phyloP scores from a whole-genome alignment of 768 basidiomycete species.

The Lentinula guzmanii region DNA sequence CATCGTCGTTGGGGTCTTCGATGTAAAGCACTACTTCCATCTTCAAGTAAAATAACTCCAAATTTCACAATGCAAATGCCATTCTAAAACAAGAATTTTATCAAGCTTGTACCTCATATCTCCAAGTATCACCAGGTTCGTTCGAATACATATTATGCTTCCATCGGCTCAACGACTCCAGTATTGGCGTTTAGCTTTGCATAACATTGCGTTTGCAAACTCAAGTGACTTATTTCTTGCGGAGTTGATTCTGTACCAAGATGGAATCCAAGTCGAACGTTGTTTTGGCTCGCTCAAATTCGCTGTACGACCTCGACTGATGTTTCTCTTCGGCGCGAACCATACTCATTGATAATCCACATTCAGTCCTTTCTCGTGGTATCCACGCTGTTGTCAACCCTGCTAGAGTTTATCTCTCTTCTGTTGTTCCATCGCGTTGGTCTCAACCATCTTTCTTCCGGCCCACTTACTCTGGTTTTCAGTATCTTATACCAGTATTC shows the following conservation, averaged over 20 bases:
- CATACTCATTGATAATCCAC: neutral
- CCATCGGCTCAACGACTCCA: conserved; percentile 21
- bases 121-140: conserved; percentile 84
- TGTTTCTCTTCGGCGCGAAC: neutral
- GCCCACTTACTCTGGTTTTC: conserved; percentile 73
- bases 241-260: conserved; percentile 67
- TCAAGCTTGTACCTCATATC: conserved; percentile 78
- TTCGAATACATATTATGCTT: neutral
- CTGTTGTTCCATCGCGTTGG: conserved; percentile 61
- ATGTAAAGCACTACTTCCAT: conserved; percentile 85
- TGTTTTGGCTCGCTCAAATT: conserved; percentile 85
- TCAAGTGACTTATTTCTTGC: conserved; percentile 83
- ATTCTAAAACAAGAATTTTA: conserved; percentile 8
- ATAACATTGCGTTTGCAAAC: conserved; percentile 75
- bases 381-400: conserved; percentile 57
- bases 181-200: conserved; percentile 80
- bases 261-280: conserved; percentile 70
- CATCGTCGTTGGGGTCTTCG: conserved; percentile 71
- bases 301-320: conserved; percentile 47
- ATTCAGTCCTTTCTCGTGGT: conserved; percentile 72
- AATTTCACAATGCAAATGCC: conserved; percentile 8
- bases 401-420: conserved; percentile 61
- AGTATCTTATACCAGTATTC: conserved; percentile 80
- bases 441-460: conserved; percentile 69
- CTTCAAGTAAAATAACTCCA: conserved; percentile 50